These are phyloP conservation scores for Solanum microdontum DNA, from an alignment of 257 asterid genomes.

Conservation along the genomic window DNA sequence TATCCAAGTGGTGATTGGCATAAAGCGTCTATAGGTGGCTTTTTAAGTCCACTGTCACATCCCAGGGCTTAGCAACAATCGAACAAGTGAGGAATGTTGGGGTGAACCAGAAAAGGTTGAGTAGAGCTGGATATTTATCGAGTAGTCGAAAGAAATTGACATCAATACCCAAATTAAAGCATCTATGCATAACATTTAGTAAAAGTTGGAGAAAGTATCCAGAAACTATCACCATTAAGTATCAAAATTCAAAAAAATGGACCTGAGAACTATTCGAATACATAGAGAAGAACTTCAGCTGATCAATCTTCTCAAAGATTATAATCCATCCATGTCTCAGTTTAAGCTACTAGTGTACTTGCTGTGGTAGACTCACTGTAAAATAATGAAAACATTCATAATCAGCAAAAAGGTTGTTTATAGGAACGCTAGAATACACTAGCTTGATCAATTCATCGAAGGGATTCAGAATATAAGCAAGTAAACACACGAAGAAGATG, in stretches of 20 bases:
- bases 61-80: not conserved
- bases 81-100: fast-evolving
- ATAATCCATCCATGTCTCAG: not conserved
- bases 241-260: not conserved
- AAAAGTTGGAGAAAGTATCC: not conserved
- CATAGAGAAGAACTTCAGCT: not conserved
- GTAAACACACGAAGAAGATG: not conserved
- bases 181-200: not conserved
- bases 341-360: not conserved
- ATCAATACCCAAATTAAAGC: not conserved
- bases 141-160: not conserved
- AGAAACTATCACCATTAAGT: not conserved
- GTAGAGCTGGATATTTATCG: not conserved
- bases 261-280: not conserved
- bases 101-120: not conserved
- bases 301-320: not conserved
- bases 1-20: not conserved
- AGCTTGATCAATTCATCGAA: not conserved
- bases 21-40: not conserved
- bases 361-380: not conserved
- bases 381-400: not conserved
- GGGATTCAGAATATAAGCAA: not conserved
- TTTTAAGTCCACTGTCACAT: not conserved
- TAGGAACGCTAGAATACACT: not conserved
- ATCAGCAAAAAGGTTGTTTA: not conserved